Conservation (phyloP, 192 early-diverging fungal genomes). For the Funneliformis geosporum region DNA sequence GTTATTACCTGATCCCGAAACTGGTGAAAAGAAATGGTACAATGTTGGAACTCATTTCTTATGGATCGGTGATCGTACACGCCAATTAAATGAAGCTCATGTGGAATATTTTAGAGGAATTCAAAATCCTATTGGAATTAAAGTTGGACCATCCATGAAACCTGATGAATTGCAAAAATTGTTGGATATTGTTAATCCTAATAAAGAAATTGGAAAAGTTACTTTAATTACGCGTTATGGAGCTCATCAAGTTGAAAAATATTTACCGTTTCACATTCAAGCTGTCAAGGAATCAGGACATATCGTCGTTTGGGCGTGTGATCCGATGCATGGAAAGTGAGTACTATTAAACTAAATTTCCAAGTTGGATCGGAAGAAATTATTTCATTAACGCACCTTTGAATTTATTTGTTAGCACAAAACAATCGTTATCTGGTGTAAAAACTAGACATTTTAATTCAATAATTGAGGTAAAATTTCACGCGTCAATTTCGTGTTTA, state of each 20-base stretch:
- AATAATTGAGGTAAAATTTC: slow-evolving; percentile 63
- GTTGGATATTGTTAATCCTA: slow-evolving; percentile 85
- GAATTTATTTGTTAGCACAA: slow-evolving; percentile 55
- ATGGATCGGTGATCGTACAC: slow-evolving; percentile 98
- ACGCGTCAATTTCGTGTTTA: background rate
- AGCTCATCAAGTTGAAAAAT: slow-evolving; percentile 67
- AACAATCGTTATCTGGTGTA: slow-evolving; percentile 73
- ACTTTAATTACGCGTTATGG: slow-evolving; percentile 97
- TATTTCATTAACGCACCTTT: background rate
- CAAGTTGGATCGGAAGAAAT: background rate
- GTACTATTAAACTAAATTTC: slow-evolving; percentile 18
- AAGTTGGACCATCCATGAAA: slow-evolving; percentile 91
- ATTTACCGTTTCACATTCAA: slow-evolving; percentile 83
- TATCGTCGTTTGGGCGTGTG: slow-evolving; percentile 92
- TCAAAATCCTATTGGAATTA: slow-evolving; percentile 95
- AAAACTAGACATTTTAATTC: slow-evolving; percentile 92
- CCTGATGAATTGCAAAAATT: slow-evolving; percentile 81
- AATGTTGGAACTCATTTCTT: slow-evolving; percentile 96
- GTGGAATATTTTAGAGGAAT: slow-evolving; percentile 98
- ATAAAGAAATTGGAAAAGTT: slow-evolving; percentile 86
- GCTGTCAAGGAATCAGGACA: slow-evolving; percentile 87
- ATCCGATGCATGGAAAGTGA: slow-evolving; percentile 98
- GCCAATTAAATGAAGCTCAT: slow-evolving; percentile 92
- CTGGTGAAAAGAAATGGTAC: slow-evolving; percentile 69
- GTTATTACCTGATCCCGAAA: slow-evolving; percentile 49